These are phyloP conservation scores for Leishmania lainsoni DNA, from an alignment of 208 protist species.

Conservation along the genomic window DNA sequence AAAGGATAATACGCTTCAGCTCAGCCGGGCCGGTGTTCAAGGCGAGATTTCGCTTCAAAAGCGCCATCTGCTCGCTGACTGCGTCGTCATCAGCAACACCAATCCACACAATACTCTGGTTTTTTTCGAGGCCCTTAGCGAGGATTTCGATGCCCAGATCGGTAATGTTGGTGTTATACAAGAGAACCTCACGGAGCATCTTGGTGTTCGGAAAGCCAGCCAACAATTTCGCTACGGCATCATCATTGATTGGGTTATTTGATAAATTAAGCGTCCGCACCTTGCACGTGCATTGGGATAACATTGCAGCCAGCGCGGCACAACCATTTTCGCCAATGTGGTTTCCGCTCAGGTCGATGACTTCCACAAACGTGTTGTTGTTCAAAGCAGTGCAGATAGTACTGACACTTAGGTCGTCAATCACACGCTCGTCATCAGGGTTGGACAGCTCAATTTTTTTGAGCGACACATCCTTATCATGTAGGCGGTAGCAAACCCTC, in stretches of 20 bases:
- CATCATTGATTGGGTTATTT: conserved; percentile 70
- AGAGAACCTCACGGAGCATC: conserved; percentile 48
- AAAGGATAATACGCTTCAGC: conserved; percentile 63
- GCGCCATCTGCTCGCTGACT: conserved; percentile 10
- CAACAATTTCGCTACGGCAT: conserved; percentile 47
- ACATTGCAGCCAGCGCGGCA: conserved; percentile 45
- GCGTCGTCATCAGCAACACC: conserved; percentile 32
- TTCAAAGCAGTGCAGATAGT: conserved; percentile 62
- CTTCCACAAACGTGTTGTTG: conserved; percentile 42
- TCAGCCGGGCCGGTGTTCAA: conserved; percentile 66
- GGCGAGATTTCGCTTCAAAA: conserved; percentile 57
- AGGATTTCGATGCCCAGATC: conserved; percentile 53
- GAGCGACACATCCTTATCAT: conserved; percentile 53
- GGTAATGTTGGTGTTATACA: conserved; percentile 63
- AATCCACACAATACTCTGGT: conserved; percentile 48
- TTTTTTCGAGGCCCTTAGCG: conserved; percentile 57
- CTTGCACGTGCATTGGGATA: conserved; percentile 45
- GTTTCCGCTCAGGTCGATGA: conserved; percentile 67
- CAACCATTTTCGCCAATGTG: conserved; percentile 60
- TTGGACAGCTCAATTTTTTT: conserved; percentile 55
- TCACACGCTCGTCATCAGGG: conserved; percentile 29
- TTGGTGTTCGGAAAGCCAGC: conserved; percentile 63
- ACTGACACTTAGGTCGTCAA: conserved; percentile 69
- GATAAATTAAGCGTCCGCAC: conserved; percentile 50
- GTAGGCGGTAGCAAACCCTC: conserved; percentile 57